Base-by-base conservation (phyloP, 306 rosid species). In the Crotalaria pallida region DNA sequence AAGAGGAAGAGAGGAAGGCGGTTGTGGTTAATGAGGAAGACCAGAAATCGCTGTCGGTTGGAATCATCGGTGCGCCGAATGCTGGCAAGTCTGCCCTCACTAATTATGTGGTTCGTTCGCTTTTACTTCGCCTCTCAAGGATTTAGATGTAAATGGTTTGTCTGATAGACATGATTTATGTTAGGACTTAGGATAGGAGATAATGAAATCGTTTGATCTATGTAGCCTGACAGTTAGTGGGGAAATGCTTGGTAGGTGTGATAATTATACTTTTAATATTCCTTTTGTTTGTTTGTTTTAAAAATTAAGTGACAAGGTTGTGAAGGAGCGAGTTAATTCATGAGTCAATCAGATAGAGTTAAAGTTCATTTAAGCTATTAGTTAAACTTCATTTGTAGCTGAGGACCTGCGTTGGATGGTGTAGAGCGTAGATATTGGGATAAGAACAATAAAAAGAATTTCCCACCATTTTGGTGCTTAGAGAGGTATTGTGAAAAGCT, bases 81-180 rank as follows among this genome's bases (percentile, higher is more conserved):
- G 98, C 97, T 16, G 98, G 98, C 43, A 93, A 93, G 73, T 93
- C 97, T 41, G 90, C 97, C 0, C 85, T 93, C n/a, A 90, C 97
- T 6, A 93, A 93, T 77, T 87, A 17, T 43, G 80, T 93, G 98
- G 98, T 93, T 58, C 13, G 81, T 93, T 58, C 16, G 77, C 70
- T 52, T n/a, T 71, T 26, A 1, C 45, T 69, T 18, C 21, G 3
- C 18, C 61, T 16, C 7, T 44, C n/a, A n/a, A n/a, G n/a, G n/a
- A n/a, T 29, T 29, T 29, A 29, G 7, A 7, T 26, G 34, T 29
- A 3, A 26, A 26, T 1, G 1, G 29, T 29, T 29, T 29, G 6
- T 29, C n/a, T n/a, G n/a, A n/a, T n/a, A n/a, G n/a, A n/a, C n/a
- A n/a, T n/a, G n/a, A n/a, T n/a, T n/a, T n/a, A n/a, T n/a, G n/a